Base-by-base conservation (phyloP, 768 basidiomycete genomes). In the Macrolepiota albuminosa region DNA sequence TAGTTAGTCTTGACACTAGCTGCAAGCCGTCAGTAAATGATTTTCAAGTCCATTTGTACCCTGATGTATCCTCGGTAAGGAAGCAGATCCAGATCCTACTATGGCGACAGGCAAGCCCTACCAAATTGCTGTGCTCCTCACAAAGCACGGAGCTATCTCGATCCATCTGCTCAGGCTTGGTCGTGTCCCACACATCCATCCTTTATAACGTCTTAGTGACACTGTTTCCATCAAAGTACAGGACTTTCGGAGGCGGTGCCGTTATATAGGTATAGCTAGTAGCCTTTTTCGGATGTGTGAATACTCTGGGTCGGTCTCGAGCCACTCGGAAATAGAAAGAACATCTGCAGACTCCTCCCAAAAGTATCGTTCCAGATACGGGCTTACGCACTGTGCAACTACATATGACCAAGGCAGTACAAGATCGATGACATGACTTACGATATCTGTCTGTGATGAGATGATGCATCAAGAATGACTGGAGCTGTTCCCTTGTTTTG, bases 221-320 rank as follows among this genome's bases (percentile, higher is more conserved):
- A 55, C 81, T 81, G 47, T 69, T 78, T 0, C 83, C 82, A 54
- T 84, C 83, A 46, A 84, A 83, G 61, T 83, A 82, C 8, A 83
- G 57, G 3, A 83, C 66, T 43, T 76, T 78, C 36, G 84, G 65
- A 1, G 21, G 21, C 21, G 21, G 21, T 21, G 21, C 70, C 6
- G 21, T 24, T 14, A 16, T 26, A 47, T 6, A 29, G 14, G 26
- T 6, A 47, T 29, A 26, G 7, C 46, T 26, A 14, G 2, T 14
- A 14, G 11, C 2, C 72, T 59, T 11, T 73, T 71, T 7, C 77
- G 58, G 6, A 78, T 79, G 45, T 74, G 72, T 0, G 76, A 73
- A 55, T 76, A 75, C 61, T 78, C 77, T 37, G 75, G 73, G 62
- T 78, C 77, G 2, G 69, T 69, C 0, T 77, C 70, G 21, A 70